Evolutionary conservation across 2,329 filamentous ascomycete species (phyloP), one percentile per base, ranked within the genome.

Genomic region (Leptographium lundbergii): DNA sequence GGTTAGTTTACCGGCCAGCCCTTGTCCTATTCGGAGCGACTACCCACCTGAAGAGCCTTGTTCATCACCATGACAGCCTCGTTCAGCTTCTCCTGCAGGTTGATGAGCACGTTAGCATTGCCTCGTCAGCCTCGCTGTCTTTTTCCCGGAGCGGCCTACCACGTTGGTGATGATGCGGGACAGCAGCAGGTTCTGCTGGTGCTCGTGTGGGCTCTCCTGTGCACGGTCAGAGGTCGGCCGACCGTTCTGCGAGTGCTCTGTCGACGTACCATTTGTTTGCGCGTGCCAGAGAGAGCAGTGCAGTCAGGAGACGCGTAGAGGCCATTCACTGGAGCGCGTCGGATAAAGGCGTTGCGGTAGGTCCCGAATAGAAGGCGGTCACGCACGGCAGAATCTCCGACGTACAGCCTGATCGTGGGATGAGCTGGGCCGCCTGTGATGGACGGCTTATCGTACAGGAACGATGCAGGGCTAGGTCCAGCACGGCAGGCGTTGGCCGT

Each of bases 81-180:
- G 67, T 99, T 99, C 51, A 99, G 81, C 73, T 99, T 99, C 75
- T 97, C 94, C 92, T 97, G 19, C 6, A 25, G 47, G 42, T 2
- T 6, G 42, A 3, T 7, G 9, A 24, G 25, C 14, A 11, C 22
- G 25, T 51, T 25, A 51, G 42, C 29, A 11, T 7, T 14, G 19
- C 22, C 57, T 10, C 9, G 4, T 47, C 39, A 34, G 11, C 36
- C 3, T 7, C 19, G 1, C 7, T 59, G 1, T 29, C 25, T 32
- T 24, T 17, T 4, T n/a, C 7, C 34, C 29, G 19, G 13, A 10
- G 0, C 14, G 19, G 2, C 89, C 70, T 81, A 97, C 92, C 69
- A 97, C 91, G 69, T 99, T 99, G 69, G 87, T 94, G 74, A 96
- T 95, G 74, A 99, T 96, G 62, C 94, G 89, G 25, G 90, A 94